Percentiles rank a stretch among this genome's conserved stretches.
phyloP scores from a whole-genome alignment of 2,329 filamentous ascomycete species.

The Amphichorda felina region DNA sequence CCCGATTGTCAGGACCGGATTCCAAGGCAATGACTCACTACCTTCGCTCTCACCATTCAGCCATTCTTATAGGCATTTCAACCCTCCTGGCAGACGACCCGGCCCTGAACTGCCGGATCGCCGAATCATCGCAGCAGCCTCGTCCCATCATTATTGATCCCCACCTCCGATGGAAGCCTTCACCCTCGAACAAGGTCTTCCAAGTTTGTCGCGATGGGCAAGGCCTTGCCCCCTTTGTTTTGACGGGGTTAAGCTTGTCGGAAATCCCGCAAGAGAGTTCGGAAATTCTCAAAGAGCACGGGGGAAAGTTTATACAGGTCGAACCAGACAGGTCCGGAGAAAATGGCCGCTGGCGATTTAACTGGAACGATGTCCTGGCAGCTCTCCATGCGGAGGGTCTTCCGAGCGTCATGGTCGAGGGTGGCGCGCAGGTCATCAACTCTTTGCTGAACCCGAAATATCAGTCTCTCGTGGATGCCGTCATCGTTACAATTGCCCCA shows the following conservation, averaged over 20 bases:
- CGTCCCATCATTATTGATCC: slow-evolving; percentile 77
- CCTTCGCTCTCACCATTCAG: slow-evolving; percentile 69
- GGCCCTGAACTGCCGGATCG: slow-evolving; percentile 69
- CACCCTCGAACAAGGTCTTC: slow-evolving; percentile 50
- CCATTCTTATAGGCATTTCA: slow-evolving; percentile 74
- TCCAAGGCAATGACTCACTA: slow-evolving; percentile 93
- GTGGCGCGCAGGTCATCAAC: slow-evolving; percentile 74
- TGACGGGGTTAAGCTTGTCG: slow-evolving; percentile 35
- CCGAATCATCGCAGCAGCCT: slow-evolving; percentile 48
- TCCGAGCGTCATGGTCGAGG: slow-evolving; percentile 82
- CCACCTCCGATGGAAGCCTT: slow-evolving; percentile 57
- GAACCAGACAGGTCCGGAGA: slow-evolving; percentile 17
- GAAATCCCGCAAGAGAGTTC: slow-evolving; percentile 27
- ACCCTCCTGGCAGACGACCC: slow-evolving; percentile 82
- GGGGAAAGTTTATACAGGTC: slow-evolving; percentile 39
- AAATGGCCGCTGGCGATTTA: slow-evolving; percentile 31
- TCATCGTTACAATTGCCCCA: slow-evolving; percentile 83
- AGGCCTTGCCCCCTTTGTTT: slow-evolving; percentile 63
- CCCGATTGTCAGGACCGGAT: slow-evolving; percentile 66
- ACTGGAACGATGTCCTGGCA: slow-evolving; percentile 54
- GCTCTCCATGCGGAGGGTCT: slow-evolving; percentile 49
- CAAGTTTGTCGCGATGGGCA: slow-evolving; percentile 48
- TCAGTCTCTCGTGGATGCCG: slow-evolving; percentile 54
- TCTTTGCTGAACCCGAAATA: slow-evolving; percentile 56
- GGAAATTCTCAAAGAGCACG: slow-evolving; percentile 30